Evolutionary conservation across 345 rosid genomes (phyloP).

Genomic region (Psidium guajava): DNA sequence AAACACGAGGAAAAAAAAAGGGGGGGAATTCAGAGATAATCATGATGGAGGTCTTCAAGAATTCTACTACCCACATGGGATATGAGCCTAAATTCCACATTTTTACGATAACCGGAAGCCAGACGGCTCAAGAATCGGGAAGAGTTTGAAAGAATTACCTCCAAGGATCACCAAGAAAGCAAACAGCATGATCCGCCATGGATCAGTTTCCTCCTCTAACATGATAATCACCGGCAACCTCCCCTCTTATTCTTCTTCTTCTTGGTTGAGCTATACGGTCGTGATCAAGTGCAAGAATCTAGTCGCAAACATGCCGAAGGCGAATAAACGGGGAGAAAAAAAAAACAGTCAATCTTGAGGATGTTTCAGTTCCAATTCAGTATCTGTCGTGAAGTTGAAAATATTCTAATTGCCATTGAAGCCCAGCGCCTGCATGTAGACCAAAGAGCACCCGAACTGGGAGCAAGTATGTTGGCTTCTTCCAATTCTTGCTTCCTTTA

Average conservation of each 20-base stretch:
- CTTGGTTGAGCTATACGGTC: not conserved
- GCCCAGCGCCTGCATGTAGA: not conserved
- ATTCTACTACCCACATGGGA: not conserved
- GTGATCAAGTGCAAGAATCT: not conserved
- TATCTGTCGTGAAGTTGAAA: not conserved
- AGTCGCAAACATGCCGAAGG: not conserved
- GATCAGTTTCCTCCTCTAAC: slow-evolving; percentile 10
- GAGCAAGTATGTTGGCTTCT: not conserved
- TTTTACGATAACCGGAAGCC: not conserved
- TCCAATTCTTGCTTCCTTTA: not conserved
- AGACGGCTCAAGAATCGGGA: not conserved
- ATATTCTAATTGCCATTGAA: not conserved
- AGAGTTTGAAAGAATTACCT: not conserved
- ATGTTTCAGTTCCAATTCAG: not conserved
- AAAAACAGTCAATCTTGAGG: not conserved
- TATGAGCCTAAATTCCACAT: not conserved
- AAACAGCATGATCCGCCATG: not conserved
- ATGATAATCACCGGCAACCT: not conserved
- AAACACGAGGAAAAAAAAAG: not conserved
- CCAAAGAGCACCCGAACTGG: not conserved
- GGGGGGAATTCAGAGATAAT: not conserved
- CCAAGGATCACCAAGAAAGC: not conserved
- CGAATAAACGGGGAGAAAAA: not conserved
- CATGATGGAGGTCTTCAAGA: not conserved
- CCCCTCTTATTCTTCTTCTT: not conserved